Conservation (phyloP, 2,329 filamentous ascomycete species). For the Calonectria pseudoreteaudii region DNA sequence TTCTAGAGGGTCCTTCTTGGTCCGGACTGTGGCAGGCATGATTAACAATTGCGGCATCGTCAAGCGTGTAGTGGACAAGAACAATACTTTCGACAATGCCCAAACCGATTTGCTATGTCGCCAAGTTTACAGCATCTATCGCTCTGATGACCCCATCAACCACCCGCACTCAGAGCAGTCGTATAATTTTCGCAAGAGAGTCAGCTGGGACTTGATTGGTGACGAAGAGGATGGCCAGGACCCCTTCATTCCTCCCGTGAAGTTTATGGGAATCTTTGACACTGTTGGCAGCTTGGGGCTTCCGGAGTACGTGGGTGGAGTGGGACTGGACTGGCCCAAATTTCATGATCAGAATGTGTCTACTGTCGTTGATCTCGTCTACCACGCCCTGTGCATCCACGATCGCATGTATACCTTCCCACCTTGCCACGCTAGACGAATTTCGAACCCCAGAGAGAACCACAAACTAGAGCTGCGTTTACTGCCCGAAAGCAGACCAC, state of each 20-base stretch:
- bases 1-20: conserved; percentile 41
- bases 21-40: conserved; percentile 41
- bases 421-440: conserved; percentile 30
- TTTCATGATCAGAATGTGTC: conserved; percentile 42
- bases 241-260: conserved; percentile 25
- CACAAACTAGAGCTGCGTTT: not conserved
- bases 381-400: conserved; percentile 38
- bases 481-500: not conserved
- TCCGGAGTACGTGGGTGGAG: conserved; percentile 33
- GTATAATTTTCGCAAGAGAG: conserved; percentile 24
- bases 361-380: conserved; percentile 38
- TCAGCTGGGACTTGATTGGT: conserved; percentile 27
- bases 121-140: conserved; percentile 40
- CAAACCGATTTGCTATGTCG: conserved; percentile 20
- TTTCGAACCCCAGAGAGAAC: not conserved
- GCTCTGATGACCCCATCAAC: conserved; percentile 29
- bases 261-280: conserved; percentile 41
- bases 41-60: conserved; percentile 47
- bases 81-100: not conserved
- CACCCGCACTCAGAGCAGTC: conserved; percentile 30
- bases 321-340: conserved; percentile 39
- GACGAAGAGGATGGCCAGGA: not conserved
- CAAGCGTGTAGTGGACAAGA: conserved; percentile 21
- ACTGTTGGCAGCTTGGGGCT: conserved; percentile 37
- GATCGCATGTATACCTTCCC: conserved; percentile 34